Evolutionary conservation across 2,329 filamentous ascomycete genomes (phyloP).

Genomic region (Aureobasidium musti): DNA sequence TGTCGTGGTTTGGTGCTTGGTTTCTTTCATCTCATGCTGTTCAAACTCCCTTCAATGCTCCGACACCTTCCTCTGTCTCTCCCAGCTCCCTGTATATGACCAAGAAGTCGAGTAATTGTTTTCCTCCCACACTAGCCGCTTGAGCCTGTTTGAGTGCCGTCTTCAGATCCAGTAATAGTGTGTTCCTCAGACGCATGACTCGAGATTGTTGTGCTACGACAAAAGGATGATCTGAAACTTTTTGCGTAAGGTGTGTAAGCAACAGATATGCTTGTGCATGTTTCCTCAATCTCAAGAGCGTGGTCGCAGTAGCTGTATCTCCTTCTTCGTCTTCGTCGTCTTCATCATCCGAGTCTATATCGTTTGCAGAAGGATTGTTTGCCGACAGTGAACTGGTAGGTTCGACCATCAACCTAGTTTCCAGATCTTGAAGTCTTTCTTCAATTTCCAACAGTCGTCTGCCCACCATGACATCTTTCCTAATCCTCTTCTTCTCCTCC

Average conservation of each 20-base stretch:
- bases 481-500: conserved; percentile 66
- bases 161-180: conserved; percentile 65
- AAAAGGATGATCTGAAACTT: conserved; percentile 63
- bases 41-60: neutral
- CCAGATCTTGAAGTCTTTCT: conserved; percentile 62
- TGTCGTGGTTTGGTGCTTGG: no score
- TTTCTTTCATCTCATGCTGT: neutral
- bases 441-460: conserved; percentile 66
- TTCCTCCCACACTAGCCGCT: conserved; percentile 43
- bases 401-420: conserved; percentile 61
- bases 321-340: conserved; percentile 42
- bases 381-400: conserved; percentile 32
- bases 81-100: conserved; percentile 63
- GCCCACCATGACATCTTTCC: conserved; percentile 64
- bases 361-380: conserved; percentile 32
- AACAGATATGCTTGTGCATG: conserved; percentile 62
- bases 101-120: conserved; percentile 57
- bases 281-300: conserved; percentile 52
- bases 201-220: conserved; percentile 59
- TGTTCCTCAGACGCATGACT: conserved; percentile 60
- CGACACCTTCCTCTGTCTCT: conserved; percentile 57
- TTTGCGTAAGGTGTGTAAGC: conserved; percentile 54
- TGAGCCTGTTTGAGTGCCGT: conserved; percentile 62
- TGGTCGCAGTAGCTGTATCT: conserved; percentile 34
- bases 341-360: conserved; percentile 39